Base-by-base conservation (phyloP, 2,329 filamentous ascomycete species). In the Didymella exigua region DNA sequence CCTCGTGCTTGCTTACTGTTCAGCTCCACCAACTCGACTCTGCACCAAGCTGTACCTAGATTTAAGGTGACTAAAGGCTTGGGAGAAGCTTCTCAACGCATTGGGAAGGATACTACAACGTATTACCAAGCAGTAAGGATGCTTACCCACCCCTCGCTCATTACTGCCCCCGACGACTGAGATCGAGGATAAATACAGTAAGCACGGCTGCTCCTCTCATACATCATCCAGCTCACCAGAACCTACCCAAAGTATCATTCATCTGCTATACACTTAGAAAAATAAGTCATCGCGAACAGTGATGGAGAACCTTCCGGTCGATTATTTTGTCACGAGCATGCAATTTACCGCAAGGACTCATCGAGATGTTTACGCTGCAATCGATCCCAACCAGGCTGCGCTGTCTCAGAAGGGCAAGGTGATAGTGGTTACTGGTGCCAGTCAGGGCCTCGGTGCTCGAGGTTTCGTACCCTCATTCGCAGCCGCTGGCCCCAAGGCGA, bases 391-490 rank as follows among this genome's bases (percentile, higher is more conserved):
- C 5, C 57, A 59, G 19, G 63, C 72, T 4, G 60, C 62, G 0
- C 62, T 72, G 18, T 73, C 66, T 8, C 71, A 74, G 43, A 66
- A 63, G 3, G 77, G 75, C 13, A 77, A 74, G 50, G 71, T 76
- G 0, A 56, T 73, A 6, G 65, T 78, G 29, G 72, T 79, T 54
- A 79, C 76, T n/a, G 77, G 77, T 0, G 76, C 76, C 1, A 75
- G 71, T 40, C 72, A 72, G 26, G 77, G 77, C 2, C 56, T 79
- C 19, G 78, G 75, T 18, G 65, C 61, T 34, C 23, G 69, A 62
- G 67, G 53, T 8, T 67, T 77, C n/a, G 72, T 63, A 1, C 67
- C 70, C 2, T 68, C 75, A 2, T 76, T 77, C 40, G 75, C 73
- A 1, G 67, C 66, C 30, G 73, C 76, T 19, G 64, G 66, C 18